phyloP scores from a whole-genome alignment of 2,329 filamentous ascomycete genomes.

The Fusarium poae region DNA sequence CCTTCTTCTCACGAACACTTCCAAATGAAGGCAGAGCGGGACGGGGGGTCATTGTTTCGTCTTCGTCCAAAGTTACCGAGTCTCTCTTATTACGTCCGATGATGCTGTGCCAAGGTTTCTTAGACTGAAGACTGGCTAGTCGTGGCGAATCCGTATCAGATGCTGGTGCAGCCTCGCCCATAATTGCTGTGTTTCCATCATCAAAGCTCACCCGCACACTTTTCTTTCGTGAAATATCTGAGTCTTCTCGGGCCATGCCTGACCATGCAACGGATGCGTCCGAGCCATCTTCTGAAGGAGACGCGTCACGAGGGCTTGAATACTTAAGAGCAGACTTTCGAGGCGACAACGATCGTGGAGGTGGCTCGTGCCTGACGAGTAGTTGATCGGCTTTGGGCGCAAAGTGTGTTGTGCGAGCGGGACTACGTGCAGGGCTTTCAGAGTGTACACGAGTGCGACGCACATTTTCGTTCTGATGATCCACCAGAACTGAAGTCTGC shows the following conservation, averaged over 20 bases:
- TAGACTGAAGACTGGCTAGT: constrained; percentile 54
- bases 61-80: constrained; percentile 64
- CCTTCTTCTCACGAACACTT: constrained; percentile 75
- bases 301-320: constrained; percentile 64
- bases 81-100: constrained; percentile 65
- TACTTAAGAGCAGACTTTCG: constrained; percentile 83
- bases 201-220: constrained; percentile 83
- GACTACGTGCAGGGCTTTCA: constrained; percentile 75
- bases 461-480: constrained; percentile 36
- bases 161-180: constrained; percentile 61
- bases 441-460: constrained; percentile 59
- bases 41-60: constrained; percentile 79
- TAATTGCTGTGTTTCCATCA: constrained; percentile 69
- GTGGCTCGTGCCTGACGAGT: constrained; percentile 74
- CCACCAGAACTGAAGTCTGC: constrained; percentile 7
- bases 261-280: constrained; percentile 56
- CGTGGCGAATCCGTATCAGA: constrained; percentile 57
- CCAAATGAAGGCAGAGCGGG: constrained; percentile 81
- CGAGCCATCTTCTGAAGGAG: constrained; percentile 64
- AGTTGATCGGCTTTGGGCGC: constrained; percentile 67
- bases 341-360: constrained; percentile 78
- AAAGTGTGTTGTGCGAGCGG: constrained; percentile 76
- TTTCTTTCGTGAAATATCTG: constrained; percentile 67
- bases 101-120: constrained; percentile 65
- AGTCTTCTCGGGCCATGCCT: constrained; percentile 55